Base-by-base conservation (phyloP, 768 basidiomycete species). In the Paxillus involutus region DNA sequence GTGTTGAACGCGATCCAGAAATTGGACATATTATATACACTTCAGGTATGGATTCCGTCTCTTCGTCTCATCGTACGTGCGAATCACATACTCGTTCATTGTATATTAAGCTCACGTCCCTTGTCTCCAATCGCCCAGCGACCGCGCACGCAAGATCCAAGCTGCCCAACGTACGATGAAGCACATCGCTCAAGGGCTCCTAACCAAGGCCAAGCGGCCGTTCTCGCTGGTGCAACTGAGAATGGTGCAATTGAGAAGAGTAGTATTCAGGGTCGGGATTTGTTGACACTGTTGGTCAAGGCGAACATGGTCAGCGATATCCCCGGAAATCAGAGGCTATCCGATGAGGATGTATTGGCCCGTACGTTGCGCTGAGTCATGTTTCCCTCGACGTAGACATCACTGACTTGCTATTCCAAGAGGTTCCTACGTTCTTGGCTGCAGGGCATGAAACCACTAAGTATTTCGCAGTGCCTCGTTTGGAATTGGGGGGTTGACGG, bases 181-280 rank as follows among this genome's bases (percentile, higher is more conserved):
- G 14, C 71, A 75, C 9, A 80, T 88, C 44, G 85, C 82, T 6
- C 62, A 63, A 14, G 69, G 80, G 33, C 69, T 87, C 7, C 55
- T 85, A n/a, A 54, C 58, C 8, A 73, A 80, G 8, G 86, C 82
- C 59, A 85, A 57, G 66, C 66, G 3, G 69, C 62, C 10, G 68
- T 76, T 9, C 53, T 59, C 9, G 55, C 56, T 11, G 30, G 58
- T 29, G 65, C 62, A 13, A 61, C 54, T 3, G 21, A 21, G 21
- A 21, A 21, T 1, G 21, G 21, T 21, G 21, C 21, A 21, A 21
- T 21, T 2, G 60, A 64, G 42, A 56, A 59, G 6, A 65, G 65
- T n/a, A 61, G 47, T 11, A 47, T 72, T 12, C 59, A 58, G 0
- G 74, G 73, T 17, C 76, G 81, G 16, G 86, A 88, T 69, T 63